phyloP scores from a whole-genome alignment of 1,284 basidiomycete genomes.

The Ganoderma sinense region DNA sequence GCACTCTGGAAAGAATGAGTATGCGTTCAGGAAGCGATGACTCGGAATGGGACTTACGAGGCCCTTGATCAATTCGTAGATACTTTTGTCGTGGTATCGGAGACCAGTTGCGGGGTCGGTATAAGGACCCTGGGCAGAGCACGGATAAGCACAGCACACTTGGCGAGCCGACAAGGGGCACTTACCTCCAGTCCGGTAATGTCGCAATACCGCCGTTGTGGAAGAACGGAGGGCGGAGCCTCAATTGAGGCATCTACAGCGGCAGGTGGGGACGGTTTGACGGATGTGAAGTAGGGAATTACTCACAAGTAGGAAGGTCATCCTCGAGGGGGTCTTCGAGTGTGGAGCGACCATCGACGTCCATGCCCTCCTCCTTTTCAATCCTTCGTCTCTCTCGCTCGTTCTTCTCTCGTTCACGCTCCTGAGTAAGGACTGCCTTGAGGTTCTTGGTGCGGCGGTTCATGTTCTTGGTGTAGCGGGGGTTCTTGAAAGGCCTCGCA shows the following conservation, averaged over 20 bases:
- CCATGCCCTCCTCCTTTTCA: constrained; percentile 54
- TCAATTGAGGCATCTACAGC: constrained; percentile 82
- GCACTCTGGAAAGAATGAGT: constrained; percentile 44
- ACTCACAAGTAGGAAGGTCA: neutral
- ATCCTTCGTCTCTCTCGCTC: constrained; percentile 66
- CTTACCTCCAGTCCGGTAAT: constrained; percentile 85
- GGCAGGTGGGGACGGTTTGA: neutral
- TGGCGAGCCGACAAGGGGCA: neutral
- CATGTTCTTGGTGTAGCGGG: constrained; percentile 69
- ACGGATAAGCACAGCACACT: neutral
- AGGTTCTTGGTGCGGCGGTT: constrained; percentile 78
- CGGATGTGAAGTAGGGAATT: neutral
- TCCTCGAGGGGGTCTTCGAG: constrained; percentile 55
- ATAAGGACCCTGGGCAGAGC: constrained; percentile 70
- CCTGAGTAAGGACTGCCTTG: constrained; percentile 77
- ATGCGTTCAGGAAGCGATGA: neutral
- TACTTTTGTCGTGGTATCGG: constrained; percentile 86
- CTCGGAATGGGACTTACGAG: constrained; percentile 57
- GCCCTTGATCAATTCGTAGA: constrained; percentile 84
- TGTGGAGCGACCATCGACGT: constrained; percentile 42
- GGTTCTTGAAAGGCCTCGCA: constrained; percentile 80
- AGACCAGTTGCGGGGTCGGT: constrained; percentile 85
- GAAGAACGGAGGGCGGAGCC: constrained; percentile 83
- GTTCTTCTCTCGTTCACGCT: constrained; percentile 72
- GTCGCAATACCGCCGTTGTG: constrained; percentile 84